Evolutionary conservation across 2,329 filamentous ascomycete species (phyloP), one percentile per base, ranked within the genome.

Genomic region (Nigrospora sphaerica): DNA sequence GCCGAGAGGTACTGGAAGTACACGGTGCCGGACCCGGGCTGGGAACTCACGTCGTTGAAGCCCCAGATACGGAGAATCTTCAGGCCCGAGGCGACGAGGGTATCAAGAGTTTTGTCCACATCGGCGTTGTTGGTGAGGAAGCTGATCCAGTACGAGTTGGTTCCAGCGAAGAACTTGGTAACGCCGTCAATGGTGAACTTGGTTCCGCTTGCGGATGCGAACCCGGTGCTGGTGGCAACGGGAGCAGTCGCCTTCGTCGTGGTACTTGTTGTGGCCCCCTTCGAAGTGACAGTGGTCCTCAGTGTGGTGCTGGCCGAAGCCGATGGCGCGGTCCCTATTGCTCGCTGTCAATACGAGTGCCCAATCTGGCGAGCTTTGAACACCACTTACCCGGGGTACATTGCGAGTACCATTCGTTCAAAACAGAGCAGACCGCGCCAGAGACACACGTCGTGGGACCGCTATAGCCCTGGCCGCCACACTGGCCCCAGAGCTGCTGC

Each of bases 21-120:
- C 12, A 73, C 66, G 2, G 64, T 67, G 35, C 56, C 56, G 6
- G 54, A 47, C 23, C 57, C 55, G 1, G 68, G 68, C 12, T 60
- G 58, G 3, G 61, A 52, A 5, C 66, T 78, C 13, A 79, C 75
- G 52, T 81, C 77, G 62, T 81, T 81, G 66, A 83, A 83, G 4
- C 78, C 78, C 80, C 79, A 82, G 41, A 81, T 69, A 14, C 80
- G 71, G 32, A 82, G 65, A 49, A 83, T 74, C 57, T 78, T 80
- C 49, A 75, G 71, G 0, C 77, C 77, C 3, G 77, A 72, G 32
- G 62, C 52, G 42, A 65, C 57, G 14, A 81, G 57, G 54, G 78
- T 69, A 49, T 69, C 62, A 44, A 78, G 63, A 13, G 70, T 62
- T n/a, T 65, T 62, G 54, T 82, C 75, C 13, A 81, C 70, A 56